phyloP scores from a whole-genome alignment of 352 stramenopile species.

The Phytophthora nicotianae region DNA sequence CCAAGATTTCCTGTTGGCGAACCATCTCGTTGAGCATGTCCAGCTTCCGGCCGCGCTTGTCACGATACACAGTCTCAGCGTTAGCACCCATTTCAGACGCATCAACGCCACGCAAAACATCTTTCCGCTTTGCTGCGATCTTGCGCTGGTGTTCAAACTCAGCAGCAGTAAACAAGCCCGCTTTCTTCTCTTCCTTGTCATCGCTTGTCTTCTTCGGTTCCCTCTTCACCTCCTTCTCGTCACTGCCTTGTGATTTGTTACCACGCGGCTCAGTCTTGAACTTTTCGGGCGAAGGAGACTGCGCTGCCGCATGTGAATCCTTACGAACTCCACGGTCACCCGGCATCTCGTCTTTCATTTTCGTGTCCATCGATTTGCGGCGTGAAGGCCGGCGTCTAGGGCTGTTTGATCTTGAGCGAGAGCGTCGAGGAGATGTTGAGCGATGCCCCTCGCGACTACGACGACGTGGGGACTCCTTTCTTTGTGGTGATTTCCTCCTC shows the following conservation, averaged over 20 bases:
- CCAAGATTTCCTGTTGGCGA: slow-evolving; percentile 77
- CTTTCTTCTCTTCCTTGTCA: slow-evolving; percentile 39
- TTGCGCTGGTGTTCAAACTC: slow-evolving; percentile 73
- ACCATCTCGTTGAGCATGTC: slow-evolving; percentile 89
- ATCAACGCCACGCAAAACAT: slow-evolving; percentile 54
- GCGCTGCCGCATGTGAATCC: background rate
- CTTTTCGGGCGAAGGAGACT: slow-evolving; percentile 2
- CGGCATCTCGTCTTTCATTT: slow-evolving; percentile 8
- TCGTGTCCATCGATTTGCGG: slow-evolving; percentile 4
- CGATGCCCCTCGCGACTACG: slow-evolving; percentile 7
- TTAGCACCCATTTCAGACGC: slow-evolving; percentile 74
- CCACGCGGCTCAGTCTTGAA: slow-evolving; percentile 7
- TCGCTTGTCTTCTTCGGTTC: slow-evolving; percentile 1
- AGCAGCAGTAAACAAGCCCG: slow-evolving; percentile 68
- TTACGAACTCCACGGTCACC: slow-evolving; percentile 1
- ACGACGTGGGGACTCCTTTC: slow-evolving; percentile 4
- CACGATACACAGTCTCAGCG: slow-evolving; percentile 84
- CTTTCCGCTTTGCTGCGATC: slow-evolving; percentile 53
- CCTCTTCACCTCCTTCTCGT: slow-evolving; percentile 9
- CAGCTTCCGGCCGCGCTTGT: slow-evolving; percentile 83
- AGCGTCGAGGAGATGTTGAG: slow-evolving; percentile 18
- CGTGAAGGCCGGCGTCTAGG: slow-evolving; percentile 10
- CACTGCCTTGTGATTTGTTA: background rate
- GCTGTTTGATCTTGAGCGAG: slow-evolving; percentile 35
- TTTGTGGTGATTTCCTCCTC: slow-evolving; percentile 26